Conservation (phyloP, 164 flowering plant genomes). For the Chimonanthus salicifolius region DNA sequence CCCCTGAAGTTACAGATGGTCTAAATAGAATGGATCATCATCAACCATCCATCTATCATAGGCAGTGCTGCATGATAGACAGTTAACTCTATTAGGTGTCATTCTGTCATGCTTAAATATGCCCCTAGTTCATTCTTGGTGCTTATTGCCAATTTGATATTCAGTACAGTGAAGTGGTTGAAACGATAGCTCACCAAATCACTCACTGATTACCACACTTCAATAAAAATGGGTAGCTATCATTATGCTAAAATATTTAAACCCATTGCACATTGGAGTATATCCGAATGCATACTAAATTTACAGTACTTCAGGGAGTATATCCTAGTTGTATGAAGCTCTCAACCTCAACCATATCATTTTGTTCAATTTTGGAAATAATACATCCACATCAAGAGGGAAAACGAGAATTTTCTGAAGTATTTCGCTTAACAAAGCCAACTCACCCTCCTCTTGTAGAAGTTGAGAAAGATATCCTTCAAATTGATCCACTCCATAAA, state of each 20-base stretch:
- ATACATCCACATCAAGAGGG: not conserved
- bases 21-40: not conserved
- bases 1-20: not conserved
- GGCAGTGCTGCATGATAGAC: not conserved
- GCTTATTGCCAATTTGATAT: too few relatives aligned
- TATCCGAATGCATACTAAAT: not conserved
- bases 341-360: not conserved
- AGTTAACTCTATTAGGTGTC: not conserved
- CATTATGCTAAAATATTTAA: not conserved
- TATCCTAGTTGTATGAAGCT: not conserved
- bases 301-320: not conserved
- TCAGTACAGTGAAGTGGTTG: too few relatives aligned
- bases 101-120: too few relatives aligned
- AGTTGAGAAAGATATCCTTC: slow-evolving; percentile 81
- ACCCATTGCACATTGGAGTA: not conserved
- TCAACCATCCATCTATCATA: too few relatives aligned
- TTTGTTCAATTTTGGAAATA: not conserved
- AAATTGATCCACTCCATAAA: slow-evolving; percentile 97
- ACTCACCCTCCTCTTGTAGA: slow-evolving; percentile 72
- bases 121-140: too few relatives aligned
- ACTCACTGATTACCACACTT: not conserved
- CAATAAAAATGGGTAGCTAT: not conserved
- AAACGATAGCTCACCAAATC: not conserved
- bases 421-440: not conserved
- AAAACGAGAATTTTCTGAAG: not conserved